phyloP scores from a whole-genome alignment of 2,329 filamentous ascomycete genomes.

The Fusarium vanettenii region DNA sequence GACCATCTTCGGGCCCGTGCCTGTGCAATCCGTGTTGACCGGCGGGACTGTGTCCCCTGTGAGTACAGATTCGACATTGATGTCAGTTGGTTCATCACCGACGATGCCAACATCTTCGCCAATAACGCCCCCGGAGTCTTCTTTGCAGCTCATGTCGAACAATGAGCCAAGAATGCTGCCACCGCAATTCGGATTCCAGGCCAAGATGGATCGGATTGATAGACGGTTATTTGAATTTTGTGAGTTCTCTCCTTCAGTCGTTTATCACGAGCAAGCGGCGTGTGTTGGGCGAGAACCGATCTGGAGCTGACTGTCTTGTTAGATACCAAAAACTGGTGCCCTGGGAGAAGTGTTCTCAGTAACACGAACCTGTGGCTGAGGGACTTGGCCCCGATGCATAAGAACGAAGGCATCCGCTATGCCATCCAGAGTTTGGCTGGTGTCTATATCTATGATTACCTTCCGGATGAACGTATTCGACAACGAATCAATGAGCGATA shows the following conservation, averaged over 20 bases:
- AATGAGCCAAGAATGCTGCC: slow-evolving; percentile 42
- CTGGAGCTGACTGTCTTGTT: slow-evolving; percentile 5
- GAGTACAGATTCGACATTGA: slow-evolving; percentile 15
- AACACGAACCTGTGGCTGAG: slow-evolving; percentile 55
- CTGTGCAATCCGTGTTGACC: slow-evolving; percentile 1
- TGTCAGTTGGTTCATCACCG: slow-evolving; percentile 16
- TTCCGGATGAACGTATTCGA: slow-evolving; percentile 47
- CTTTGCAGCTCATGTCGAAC: slow-evolving; percentile 9
- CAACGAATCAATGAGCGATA: slow-evolving; percentile 50
- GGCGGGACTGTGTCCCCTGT: slow-evolving; percentile 15
- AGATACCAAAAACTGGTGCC: slow-evolving; percentile 56
- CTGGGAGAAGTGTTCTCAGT: slow-evolving; percentile 52
- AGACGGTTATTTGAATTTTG: slow-evolving; percentile 50
- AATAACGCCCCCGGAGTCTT: slow-evolving; percentile 14
- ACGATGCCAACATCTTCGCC: slow-evolving; percentile 11
- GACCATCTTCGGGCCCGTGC: slow-evolving; percentile 12
- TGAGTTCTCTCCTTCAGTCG: slow-evolving; percentile 36
- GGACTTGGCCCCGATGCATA: slow-evolving; percentile 54
- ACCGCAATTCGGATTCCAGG: slow-evolving; percentile 46
- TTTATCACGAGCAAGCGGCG: background rate
- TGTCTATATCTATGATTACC: slow-evolving; percentile 56
- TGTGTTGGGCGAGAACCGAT: background rate
- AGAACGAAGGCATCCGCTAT: slow-evolving; percentile 47
- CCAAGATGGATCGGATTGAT: slow-evolving; percentile 50
- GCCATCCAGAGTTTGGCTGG: slow-evolving; percentile 56